These are phyloP conservation scores for Rhododendron williamsianum DNA, from an alignment of 148 eudicot species.

Conservation along the genomic window DNA sequence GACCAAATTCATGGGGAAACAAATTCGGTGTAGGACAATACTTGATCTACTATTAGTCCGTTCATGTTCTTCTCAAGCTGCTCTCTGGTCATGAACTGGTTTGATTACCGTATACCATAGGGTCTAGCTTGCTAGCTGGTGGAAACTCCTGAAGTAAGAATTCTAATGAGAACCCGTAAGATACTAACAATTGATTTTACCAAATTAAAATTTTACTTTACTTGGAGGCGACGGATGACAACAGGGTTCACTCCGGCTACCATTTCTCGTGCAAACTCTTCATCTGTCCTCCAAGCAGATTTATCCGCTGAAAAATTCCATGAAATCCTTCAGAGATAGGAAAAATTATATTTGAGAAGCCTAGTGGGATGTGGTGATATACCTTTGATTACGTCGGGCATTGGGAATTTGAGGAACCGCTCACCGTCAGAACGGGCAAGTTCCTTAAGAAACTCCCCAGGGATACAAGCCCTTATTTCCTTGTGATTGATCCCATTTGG, in stretches of 20 bases:
- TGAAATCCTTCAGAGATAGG: not conserved
- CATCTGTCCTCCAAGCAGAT: slow-evolving; percentile 94
- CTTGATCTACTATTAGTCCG: slow-evolving; percentile 51
- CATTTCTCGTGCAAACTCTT: slow-evolving; percentile 93
- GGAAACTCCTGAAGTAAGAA: slow-evolving; percentile 66
- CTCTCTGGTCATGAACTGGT: slow-evolving; percentile 60
- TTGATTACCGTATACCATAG: slow-evolving; percentile 57
- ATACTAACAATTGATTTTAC: not conserved
- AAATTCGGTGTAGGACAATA: slow-evolving; percentile 17
- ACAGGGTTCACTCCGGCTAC: slow-evolving; percentile 92
- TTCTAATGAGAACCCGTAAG: not conserved
- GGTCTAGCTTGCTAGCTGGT: slow-evolving; percentile 69
- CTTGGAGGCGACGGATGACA: slow-evolving; percentile 55
- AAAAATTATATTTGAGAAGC: not conserved
- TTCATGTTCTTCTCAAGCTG: slow-evolving; percentile 64
- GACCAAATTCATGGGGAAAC: not conserved
- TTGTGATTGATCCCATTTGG: slow-evolving; percentile 26
- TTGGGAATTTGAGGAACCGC: slow-evolving; percentile 46
- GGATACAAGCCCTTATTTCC: slow-evolving; percentile 42
- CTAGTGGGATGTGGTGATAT: not conserved
- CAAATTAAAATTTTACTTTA: slow-evolving; percentile 17
- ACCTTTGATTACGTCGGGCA: slow-evolving; percentile 86
- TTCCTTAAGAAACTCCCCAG: slow-evolving; percentile 71
- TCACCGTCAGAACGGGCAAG: slow-evolving; percentile 64
- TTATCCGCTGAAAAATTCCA: slow-evolving; percentile 40